Percentiles rank a stretch among this genome's conserved stretches.
Conservation (phyloP, 2,329 filamentous ascomycete genomes). For the Aspergillus sp. region DNA sequence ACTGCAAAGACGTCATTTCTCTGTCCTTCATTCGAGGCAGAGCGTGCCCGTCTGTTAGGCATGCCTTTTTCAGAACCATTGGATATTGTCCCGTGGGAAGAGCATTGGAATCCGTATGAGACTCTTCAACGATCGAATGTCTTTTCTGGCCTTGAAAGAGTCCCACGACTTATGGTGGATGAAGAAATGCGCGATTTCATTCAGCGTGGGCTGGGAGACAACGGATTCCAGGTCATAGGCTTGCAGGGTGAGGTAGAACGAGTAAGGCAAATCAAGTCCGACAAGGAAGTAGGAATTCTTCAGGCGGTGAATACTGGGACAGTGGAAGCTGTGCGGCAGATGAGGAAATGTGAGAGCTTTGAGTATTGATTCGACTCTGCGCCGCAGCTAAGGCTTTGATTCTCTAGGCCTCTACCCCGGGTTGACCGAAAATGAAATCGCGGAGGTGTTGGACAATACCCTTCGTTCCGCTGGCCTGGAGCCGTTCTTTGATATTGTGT, state of each 20-base stretch:
- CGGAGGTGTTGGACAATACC: constrained; percentile 55
- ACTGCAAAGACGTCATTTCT: constrained; percentile 59
- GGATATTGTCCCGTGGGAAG: constrained; percentile 60
- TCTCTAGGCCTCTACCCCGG: constrained; percentile 53
- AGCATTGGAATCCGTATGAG: constrained; percentile 64
- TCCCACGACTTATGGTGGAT: constrained; percentile 59
- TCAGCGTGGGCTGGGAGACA: constrained; percentile 53
- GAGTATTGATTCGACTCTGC: not conserved
- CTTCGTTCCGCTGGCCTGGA: constrained; percentile 55
- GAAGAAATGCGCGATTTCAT: constrained; percentile 67
- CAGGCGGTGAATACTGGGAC: constrained; percentile 65
- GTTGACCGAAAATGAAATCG: constrained; percentile 60
- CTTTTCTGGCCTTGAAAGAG: constrained; percentile 26
- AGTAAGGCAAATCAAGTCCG: constrained; percentile 59
- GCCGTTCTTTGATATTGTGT: constrained; percentile 64
- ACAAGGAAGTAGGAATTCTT: constrained; percentile 57
- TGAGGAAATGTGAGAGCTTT: constrained; percentile 41
- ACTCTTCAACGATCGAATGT: constrained; percentile 51
- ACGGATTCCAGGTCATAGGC: constrained; percentile 58
- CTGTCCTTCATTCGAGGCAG: constrained; percentile 61
- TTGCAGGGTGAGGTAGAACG: constrained; percentile 56
- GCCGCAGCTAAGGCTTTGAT: constrained; percentile 11
- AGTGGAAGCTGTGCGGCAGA: constrained; percentile 59
- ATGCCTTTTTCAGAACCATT: constrained; percentile 56
- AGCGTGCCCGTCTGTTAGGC: constrained; percentile 57